phyloP scores from a whole-genome alignment of 2,329 filamentous ascomycete genomes.

The Fusarium proliferatum region DNA sequence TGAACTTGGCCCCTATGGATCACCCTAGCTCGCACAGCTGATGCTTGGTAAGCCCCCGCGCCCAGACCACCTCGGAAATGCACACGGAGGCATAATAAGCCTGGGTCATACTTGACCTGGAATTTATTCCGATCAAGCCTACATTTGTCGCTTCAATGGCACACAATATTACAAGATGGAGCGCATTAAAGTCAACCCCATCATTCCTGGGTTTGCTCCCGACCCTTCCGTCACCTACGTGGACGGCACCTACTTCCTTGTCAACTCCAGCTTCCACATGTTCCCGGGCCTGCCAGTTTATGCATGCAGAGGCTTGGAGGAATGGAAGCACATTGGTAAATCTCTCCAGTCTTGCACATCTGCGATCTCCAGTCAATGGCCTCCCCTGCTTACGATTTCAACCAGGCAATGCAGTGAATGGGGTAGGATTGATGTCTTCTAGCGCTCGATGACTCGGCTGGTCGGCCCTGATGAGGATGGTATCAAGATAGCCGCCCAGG shows the following conservation, averaged over 20 bases:
- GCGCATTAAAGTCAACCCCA: conserved; percentile 9
- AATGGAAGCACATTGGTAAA: conserved; percentile 28
- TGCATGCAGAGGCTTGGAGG: conserved; percentile 11
- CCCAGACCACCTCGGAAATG: too few species aligned
- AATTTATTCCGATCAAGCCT: too few species aligned
- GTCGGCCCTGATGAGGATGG: neutral
- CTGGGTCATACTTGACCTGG: too few species aligned
- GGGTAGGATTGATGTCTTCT: neutral
- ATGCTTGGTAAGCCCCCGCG: too few species aligned
- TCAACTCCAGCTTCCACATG: conserved; percentile 27
- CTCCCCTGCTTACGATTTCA: too few species aligned
- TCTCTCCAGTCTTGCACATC: too few species aligned
- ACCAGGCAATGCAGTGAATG: conserved; percentile 32
- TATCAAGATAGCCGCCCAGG: conserved; percentile 19
- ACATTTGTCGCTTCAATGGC: too few species aligned
- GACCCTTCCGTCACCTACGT: conserved; percentile 29
- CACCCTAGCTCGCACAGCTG: too few species aligned
- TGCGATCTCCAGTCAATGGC: too few species aligned
- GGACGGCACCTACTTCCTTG: conserved; percentile 29
- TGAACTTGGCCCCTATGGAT: too few species aligned
- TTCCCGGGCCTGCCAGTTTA: conserved; percentile 33
- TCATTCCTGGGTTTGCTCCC: conserved; percentile 21
- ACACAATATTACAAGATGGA: too few species aligned
- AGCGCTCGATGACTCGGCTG: neutral
- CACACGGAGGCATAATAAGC: too few species aligned